Conservation (phyloP, 108 stramenopile species). For the Fragilariopsis cylindrus region DNA sequence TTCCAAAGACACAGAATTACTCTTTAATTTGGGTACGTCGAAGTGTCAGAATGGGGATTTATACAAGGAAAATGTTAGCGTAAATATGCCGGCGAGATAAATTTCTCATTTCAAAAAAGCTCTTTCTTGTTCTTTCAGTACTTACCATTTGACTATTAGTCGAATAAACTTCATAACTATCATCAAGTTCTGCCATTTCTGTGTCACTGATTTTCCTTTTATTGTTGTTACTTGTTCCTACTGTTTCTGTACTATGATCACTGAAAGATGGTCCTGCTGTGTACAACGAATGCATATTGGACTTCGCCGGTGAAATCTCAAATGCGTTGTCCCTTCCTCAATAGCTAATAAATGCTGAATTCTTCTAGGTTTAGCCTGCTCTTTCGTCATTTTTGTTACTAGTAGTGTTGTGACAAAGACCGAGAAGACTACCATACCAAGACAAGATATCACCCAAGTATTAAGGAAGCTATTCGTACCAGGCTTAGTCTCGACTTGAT, state of each 20-base stretch:
- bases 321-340: not conserved
- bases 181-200: too few relatives aligned
- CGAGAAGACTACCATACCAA: not conserved
- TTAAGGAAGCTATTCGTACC: not conserved
- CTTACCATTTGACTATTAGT: too few relatives aligned
- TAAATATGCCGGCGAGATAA: too few relatives aligned
- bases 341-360: not conserved
- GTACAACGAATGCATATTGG: not conserved
- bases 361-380: not conserved
- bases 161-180: too few relatives aligned
- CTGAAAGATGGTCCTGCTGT: not conserved
- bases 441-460: slow-evolving; percentile 7
- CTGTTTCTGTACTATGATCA: not conserved
- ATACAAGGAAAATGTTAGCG: too few relatives aligned
- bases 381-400: not conserved
- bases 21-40: too few relatives aligned
- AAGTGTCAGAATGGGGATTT: too few relatives aligned
- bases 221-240: too few relatives aligned
- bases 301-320: not conserved
- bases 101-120: too few relatives aligned
- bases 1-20: not conserved
- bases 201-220: too few relatives aligned
- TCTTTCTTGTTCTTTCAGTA: too few relatives aligned
- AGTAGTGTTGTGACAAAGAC: slow-evolving; percentile 1
- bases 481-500: not conserved